Percentiles rank a stretch among this genome's conserved stretches.
These are phyloP conservation scores for Phytophthora crassamura DNA, from an alignment of 352 stramenopile genomes.

Conservation along the genomic window DNA sequence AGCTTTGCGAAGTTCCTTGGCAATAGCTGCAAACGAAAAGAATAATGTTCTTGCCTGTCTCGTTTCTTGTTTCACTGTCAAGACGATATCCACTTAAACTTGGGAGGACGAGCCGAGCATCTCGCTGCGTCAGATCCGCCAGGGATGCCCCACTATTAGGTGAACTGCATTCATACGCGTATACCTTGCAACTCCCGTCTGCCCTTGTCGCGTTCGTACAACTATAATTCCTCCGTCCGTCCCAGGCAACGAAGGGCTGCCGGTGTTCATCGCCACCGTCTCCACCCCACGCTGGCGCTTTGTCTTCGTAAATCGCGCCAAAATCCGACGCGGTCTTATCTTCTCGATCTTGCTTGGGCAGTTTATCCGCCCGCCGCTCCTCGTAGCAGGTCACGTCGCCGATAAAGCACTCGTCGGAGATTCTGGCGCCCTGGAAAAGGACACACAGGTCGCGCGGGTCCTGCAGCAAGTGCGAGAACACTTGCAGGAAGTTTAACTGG, in stretches of 20 bases:
- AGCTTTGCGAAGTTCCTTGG: no score
- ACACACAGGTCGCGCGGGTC: constrained; percentile 45
- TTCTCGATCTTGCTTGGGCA: background rate
- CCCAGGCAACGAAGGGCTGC: constrained; percentile 14
- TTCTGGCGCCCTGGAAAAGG: constrained; percentile 49
- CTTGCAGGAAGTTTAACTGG: constrained; percentile 46
- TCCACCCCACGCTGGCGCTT: background rate
- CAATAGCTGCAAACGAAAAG: no score
- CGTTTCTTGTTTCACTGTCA: no score
- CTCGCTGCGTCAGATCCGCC: no score
- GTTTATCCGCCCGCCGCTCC: background rate
- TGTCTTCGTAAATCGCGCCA: constrained; percentile 2
- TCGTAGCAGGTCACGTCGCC: constrained; percentile 47
- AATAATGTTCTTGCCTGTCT: no score
- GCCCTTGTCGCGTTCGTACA: background rate
- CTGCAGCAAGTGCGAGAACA: constrained; percentile 50
- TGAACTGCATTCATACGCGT: no score
- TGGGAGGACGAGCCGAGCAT: no score
- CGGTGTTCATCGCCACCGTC: constrained; percentile 9
- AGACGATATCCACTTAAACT: no score
- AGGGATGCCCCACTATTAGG: no score
- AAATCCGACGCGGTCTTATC: background rate
- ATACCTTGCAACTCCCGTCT: no score
- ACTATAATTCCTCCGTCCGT: background rate
- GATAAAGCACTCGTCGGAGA: constrained; percentile 62